Base-by-base conservation (phyloP, 1,284 basidiomycete species). In the Austroboletus novae-zelandiae region DNA sequence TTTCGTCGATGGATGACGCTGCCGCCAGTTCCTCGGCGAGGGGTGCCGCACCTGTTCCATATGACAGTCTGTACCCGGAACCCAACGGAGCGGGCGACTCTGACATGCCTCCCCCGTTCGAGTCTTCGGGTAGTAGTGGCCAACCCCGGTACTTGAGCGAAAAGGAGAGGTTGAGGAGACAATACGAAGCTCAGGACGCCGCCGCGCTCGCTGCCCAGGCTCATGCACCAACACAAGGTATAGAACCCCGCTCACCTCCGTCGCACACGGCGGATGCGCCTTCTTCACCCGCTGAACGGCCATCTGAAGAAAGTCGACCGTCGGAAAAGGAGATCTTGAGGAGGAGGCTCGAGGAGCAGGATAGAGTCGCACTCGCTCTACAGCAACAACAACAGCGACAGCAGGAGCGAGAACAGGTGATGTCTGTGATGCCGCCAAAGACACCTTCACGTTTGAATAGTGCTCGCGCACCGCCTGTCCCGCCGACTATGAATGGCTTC, bases 141-240 rank as follows among this genome's bases (percentile, higher is more conserved):
- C 71, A 35, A 58, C 72, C 43, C 56, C 65, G 40, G 11, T 72
- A 52, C 57, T 55, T 52, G 73, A 76, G 52, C 27, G 68, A 67
- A 48, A 67, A 67, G 25, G 65, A 67, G 47, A 56, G 30, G 36
- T 11, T 70, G 42, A 57, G 66, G 47, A 68, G 75, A 29, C 74
- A 71, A n/a, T 84, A 79, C 55, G 88, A 86, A 56, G 81, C 78
- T 5, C 80, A 80, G 54, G 85, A 89, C 54, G 77, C 77, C 5
- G 77, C 74, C 9, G 75, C 73, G 8, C 60, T 66, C 7, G 56
- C 58, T 20, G 53, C 50, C 3, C 57, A 52, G 29, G 37, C 40
- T 3, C 54, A 52, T 39, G 41, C 13, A 11, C 61, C 52, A 27
- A 40, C 14, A 8, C 49, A 36, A 8, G 25, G 20, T 0, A 52